Evolutionary conservation across 2,329 filamentous ascomycete genomes (phyloP).

Genomic region (Chaetothyriales sp.): DNA sequence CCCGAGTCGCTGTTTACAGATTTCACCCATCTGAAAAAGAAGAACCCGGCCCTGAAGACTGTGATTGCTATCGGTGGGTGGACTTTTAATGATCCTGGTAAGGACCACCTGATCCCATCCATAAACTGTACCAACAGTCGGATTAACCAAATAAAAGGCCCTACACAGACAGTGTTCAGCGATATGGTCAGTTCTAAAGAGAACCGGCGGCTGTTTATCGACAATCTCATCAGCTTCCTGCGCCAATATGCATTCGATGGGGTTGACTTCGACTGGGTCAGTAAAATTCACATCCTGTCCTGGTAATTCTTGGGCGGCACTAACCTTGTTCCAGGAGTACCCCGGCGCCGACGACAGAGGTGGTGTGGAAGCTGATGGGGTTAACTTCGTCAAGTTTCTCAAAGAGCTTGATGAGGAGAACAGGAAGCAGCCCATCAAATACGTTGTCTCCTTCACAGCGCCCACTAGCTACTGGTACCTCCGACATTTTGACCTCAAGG

Average conservation of each 20-base stretch:
- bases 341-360: no score
- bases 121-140: no score
- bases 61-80: neutral
- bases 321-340: neutral
- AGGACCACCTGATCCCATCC: no score
- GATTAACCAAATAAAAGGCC: no score
- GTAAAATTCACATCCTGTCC: conserved; percentile 21
- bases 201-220: neutral
- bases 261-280: conserved; percentile 53
- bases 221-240: neutral
- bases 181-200: neutral
- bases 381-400: no score
- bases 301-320: conserved; percentile 36
- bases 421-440: no score
- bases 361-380: no score
- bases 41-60: neutral
- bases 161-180: neutral
- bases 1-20: neutral
- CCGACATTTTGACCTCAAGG: no score
- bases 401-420: no score
- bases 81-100: neutral
- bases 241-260: conserved; percentile 32
- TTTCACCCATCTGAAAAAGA: neutral
- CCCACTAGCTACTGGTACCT: no score
- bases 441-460: no score